Evolutionary conservation across 2,329 filamentous ascomycete species (phyloP).

Genomic region (Fusarium sp.): DNA sequence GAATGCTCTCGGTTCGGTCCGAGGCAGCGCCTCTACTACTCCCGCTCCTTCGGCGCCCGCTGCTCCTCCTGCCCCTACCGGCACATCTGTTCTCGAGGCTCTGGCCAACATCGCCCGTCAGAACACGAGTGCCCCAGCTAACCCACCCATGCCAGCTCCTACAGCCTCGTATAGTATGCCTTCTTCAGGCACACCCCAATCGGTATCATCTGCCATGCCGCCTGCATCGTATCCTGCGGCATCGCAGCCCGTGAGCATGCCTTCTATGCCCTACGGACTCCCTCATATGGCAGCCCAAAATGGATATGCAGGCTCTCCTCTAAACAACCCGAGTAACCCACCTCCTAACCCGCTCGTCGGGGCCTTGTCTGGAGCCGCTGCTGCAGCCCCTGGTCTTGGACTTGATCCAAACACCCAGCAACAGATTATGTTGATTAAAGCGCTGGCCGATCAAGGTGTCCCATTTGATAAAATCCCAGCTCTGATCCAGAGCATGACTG

Average conservation of each 20-base stretch:
- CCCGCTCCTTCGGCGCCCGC: slow-evolving; percentile 46
- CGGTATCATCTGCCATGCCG: slow-evolving; percentile 48
- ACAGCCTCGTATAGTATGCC: slow-evolving; percentile 57
- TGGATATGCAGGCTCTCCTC: slow-evolving; percentile 48
- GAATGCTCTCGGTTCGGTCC: slow-evolving; percentile 55
- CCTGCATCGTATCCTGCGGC: slow-evolving; percentile 54
- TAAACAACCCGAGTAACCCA: slow-evolving; percentile 45
- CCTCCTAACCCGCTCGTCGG: slow-evolving; percentile 47
- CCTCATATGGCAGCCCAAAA: slow-evolving; percentile 51
- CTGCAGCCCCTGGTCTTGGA: slow-evolving; percentile 47
- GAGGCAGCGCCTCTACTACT: slow-evolving; percentile 38
- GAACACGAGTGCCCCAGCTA: slow-evolving; percentile 65
- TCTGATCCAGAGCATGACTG: slow-evolving; percentile 64
- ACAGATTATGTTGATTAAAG: slow-evolving; percentile 79
- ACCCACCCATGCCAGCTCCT: slow-evolving; percentile 52
- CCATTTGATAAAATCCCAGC: slow-evolving; percentile 79
- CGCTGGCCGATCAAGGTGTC: slow-evolving; percentile 79
- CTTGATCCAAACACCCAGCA: slow-evolving; percentile 70
- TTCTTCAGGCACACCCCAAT: slow-evolving; percentile 48
- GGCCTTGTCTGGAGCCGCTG: slow-evolving; percentile 50
- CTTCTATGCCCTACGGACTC: slow-evolving; percentile 57
- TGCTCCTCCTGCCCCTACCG: slow-evolving; percentile 56
- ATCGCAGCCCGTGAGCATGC: slow-evolving; percentile 70
- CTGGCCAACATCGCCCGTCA: slow-evolving; percentile 84
- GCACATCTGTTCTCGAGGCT: slow-evolving; percentile 77